These are phyloP conservation scores for Gonapodya prolifera DNA, from an alignment of 192 early-diverging fungal genomes.

Conservation along the genomic window DNA sequence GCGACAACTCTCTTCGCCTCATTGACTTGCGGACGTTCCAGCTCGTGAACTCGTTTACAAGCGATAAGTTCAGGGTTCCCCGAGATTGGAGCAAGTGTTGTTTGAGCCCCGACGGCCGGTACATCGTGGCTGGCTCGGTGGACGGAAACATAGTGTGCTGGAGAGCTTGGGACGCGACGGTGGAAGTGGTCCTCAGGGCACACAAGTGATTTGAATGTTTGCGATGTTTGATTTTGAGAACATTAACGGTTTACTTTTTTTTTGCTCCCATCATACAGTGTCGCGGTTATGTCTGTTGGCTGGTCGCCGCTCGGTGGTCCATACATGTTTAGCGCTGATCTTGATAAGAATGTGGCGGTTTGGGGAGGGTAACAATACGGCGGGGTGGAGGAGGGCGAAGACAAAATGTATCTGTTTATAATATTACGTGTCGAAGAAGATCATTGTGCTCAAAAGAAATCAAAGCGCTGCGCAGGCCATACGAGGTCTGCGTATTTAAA, in stretches of 20 bases:
- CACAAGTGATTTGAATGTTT: neutral
- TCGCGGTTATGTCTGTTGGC: neutral
- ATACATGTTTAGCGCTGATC: neutral
- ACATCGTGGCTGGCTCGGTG: neutral
- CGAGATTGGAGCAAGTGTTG: neutral
- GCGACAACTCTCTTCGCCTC: slow-evolving; percentile 82
- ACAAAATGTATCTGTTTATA: no score
- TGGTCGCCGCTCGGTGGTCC: slow-evolving; percentile 4
- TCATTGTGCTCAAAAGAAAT: neutral
- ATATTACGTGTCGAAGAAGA: no score
- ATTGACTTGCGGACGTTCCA: slow-evolving; percentile 71
- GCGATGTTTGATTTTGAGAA: neutral
- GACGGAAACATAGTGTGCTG: neutral
- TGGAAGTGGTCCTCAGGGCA: neutral
- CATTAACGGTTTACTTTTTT: neutral
- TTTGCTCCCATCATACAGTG: no score
- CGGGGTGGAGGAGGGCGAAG: no score
- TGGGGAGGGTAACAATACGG: neutral
- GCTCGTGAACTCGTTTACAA: slow-evolving; percentile 42
- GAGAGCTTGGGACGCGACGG: neutral
- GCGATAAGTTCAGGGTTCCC: neutral
- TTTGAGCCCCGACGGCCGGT: neutral
- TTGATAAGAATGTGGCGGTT: neutral
- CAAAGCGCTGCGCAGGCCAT: neutral
- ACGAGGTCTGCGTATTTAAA: neutral